Evolutionary conservation across 2,329 filamentous ascomycete species (phyloP).

Genomic region (Amesomyces nigricolor): DNA sequence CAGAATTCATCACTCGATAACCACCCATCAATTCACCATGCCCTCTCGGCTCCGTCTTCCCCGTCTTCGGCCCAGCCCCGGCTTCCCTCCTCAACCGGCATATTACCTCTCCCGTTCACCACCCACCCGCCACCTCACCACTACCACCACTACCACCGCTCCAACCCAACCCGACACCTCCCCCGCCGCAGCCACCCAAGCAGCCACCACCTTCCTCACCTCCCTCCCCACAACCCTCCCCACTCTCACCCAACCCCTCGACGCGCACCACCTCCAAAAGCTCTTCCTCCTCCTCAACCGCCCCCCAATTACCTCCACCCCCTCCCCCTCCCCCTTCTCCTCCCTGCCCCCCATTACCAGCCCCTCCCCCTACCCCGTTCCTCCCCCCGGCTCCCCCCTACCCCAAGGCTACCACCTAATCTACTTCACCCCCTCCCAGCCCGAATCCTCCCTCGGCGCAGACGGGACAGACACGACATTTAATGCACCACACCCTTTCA

Average conservation of each 20-base stretch:
- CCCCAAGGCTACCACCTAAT: conserved; percentile 57
- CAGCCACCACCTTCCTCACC: conserved; percentile 28
- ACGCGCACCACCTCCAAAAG: conserved; percentile 59
- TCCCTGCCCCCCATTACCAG: no score
- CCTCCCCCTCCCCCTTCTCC: conserved; percentile 19
- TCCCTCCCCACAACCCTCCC: conserved; percentile 27
- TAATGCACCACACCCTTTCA: conserved; percentile 55
- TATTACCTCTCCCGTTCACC: background rate
- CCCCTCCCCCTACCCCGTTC: no score
- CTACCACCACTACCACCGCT: no score
- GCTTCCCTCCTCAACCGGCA: background rate
- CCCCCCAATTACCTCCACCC: conserved; percentile 32
- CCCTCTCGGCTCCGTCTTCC: no score
- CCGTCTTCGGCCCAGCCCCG: background rate
- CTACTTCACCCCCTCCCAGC: conserved; percentile 55
- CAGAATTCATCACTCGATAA: no score
- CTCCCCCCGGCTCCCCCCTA: conserved; percentile 42
- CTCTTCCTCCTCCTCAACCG: conserved; percentile 54
- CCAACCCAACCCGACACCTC: background rate
- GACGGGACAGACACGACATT: conserved; percentile 59
- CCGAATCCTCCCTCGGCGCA: conserved; percentile 48
- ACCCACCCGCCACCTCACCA: background rate
- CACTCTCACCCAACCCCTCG: conserved; percentile 44
- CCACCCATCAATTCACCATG: no score
- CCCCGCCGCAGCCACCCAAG: conserved; percentile 14